Evolutionary conservation across 164 flowering plant genomes (phyloP).

Genomic region (Magnolia sinica): DNA sequence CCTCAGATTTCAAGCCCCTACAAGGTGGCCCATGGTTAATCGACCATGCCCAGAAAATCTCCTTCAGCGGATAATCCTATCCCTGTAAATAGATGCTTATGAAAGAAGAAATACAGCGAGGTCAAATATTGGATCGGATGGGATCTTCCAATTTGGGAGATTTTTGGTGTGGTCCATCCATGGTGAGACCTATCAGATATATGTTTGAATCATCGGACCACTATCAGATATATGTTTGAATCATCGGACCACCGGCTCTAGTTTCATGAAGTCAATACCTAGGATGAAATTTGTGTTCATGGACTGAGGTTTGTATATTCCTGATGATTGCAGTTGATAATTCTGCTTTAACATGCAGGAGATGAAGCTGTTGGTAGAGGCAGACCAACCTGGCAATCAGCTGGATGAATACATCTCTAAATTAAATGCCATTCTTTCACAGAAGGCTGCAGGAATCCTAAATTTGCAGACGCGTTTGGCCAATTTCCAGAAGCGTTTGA

Average conservation of each 20-base stretch:
- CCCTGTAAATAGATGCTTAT: no score
- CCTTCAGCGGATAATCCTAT: no score
- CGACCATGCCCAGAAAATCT: no score
- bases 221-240: no score
- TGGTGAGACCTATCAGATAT: no score
- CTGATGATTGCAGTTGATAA: neutral
- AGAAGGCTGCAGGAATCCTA: constrained; percentile 87
- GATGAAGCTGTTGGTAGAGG: constrained; percentile 93
- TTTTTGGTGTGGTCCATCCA: no score
- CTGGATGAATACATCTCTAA: constrained; percentile 87
- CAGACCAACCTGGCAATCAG: constrained; percentile 92
- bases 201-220: neutral
- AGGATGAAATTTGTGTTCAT: neutral
- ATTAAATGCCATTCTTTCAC: constrained; percentile 82
- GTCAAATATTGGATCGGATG: no score
- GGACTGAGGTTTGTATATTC: neutral
- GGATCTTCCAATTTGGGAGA: no score
- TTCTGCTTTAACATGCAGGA: constrained; percentile 45
- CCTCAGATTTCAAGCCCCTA: neutral
- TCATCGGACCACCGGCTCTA: neutral
- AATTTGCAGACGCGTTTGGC: constrained; percentile 95
- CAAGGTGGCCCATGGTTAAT: neutral
- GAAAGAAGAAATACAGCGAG: no score
- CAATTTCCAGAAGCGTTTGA: constrained; percentile 85
- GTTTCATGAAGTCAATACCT: neutral